Evolutionary conservation across 192 early-diverging fungal species (phyloP).

Genomic region (Phlyctochytrium bullatum): DNA sequence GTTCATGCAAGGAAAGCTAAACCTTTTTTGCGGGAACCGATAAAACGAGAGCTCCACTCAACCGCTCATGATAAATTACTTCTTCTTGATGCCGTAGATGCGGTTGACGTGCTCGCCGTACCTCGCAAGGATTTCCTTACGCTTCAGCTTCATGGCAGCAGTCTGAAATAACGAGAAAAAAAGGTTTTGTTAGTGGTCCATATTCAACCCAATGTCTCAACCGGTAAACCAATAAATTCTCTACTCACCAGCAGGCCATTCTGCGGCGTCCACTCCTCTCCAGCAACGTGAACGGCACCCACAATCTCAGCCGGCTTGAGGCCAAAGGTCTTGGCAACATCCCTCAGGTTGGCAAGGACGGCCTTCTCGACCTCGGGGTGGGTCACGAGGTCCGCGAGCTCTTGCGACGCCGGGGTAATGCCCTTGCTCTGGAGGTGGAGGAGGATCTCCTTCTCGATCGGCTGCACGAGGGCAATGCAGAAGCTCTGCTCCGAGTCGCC

Average conservation of each 20-base stretch:
- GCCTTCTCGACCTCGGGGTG: conserved; percentile 29
- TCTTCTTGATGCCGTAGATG: too few relatives aligned
- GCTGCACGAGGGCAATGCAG: conserved; percentile 76
- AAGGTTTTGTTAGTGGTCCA: not conserved
- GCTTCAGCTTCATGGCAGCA: conserved; percentile 92
- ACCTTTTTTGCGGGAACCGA: too few relatives aligned
- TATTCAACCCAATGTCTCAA: not conserved
- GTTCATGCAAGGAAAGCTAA: too few relatives aligned
- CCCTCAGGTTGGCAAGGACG: conserved; percentile 57
- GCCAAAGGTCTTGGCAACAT: conserved; percentile 59
- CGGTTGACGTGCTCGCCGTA: conserved; percentile 60
- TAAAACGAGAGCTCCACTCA: too few relatives aligned
- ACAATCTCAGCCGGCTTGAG: conserved; percentile 77
- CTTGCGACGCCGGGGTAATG: conserved; percentile 10
- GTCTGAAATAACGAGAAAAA: conserved; percentile 66
- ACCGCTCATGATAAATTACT: too few relatives aligned
- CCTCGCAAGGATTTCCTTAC: conserved; percentile 68
- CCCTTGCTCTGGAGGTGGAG: conserved; percentile 28
- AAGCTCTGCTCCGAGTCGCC: conserved; percentile 67
- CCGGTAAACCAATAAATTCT: not conserved
- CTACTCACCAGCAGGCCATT: conserved; percentile 57
- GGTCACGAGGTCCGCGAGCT: conserved; percentile 11
- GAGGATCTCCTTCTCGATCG: conserved; percentile 54
- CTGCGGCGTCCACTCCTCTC: conserved; percentile 90
- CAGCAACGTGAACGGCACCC: conserved; percentile 59